Base-by-base conservation (phyloP, 768 basidiomycete species). In the Clavulina sp. region DNA sequence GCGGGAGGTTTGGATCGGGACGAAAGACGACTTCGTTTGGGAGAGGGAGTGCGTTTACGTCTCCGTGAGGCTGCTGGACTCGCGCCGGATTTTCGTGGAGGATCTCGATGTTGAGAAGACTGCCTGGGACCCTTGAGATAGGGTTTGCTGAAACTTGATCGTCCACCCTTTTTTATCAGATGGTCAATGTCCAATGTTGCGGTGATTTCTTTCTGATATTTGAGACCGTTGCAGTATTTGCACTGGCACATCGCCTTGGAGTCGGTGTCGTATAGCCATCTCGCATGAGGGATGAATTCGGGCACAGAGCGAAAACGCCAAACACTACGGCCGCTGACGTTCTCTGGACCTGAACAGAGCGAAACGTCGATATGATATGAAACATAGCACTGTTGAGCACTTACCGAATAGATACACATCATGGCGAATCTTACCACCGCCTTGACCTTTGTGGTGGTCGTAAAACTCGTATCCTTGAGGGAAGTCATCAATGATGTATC, bases 361-460 rank as follows among this genome's bases (percentile, higher is more conserved):
- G 32, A 33, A 16, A 29, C 7, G 6, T 49, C 16, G 28, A 34
- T 16, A 7, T 18, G 28, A 1, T 9, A 18, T 30, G 7, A 33
- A 49, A 16, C 7, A 29, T 29, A 13, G 48, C 7, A 30, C 13
- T 7, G 16, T 1, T 7, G 28, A 16, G 9, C 7, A 49, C 32
- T 7, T 33, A 49, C 48, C 48, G 32, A 49, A 49, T 16, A 49
- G 31, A 49, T 49, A 49, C 9, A 49, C 7, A 26, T 49, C 48
- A 33, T 49, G 48, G 28, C 48, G 48, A 7, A 49, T 33, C 31
- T 49, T 49, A 7, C 31, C 48, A 9, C 34, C 34, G 26, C 16
- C 18, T 13, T 13, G 48, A 7, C 48, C 48, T 34, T 49, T 49
- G 31, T 49, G 7, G 28, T 49, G 48, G 31, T 49, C 48, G 16